Conservation (phyloP, 192 early-diverging fungal genomes). For the Coemansia sp. region DNA sequence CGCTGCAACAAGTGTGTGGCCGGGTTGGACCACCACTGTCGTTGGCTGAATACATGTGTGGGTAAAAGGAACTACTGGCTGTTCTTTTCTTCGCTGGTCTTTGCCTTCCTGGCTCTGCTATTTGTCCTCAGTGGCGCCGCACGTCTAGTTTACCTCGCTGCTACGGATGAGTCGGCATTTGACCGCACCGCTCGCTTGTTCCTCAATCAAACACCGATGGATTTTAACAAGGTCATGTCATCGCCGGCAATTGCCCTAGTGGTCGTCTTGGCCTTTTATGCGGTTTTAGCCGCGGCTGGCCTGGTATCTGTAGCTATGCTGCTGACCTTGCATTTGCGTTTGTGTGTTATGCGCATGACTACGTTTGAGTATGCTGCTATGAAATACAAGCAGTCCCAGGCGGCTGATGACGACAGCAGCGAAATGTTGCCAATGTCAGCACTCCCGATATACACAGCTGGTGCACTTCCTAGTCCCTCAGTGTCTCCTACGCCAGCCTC, state of each 20-base stretch:
- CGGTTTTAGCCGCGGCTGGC: slow-evolving; percentile 5
- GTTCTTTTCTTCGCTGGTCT: slow-evolving; percentile 31
- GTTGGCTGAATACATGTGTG: slow-evolving; percentile 47
- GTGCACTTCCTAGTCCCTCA: neutral
- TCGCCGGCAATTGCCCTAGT: slow-evolving; percentile 3
- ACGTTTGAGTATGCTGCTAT: slow-evolving; percentile 39
- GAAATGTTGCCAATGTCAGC: slow-evolving; percentile 22
- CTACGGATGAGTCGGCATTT: slow-evolving; percentile 16
- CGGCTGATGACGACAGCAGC: neutral
- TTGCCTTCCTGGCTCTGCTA: slow-evolving; percentile 17
- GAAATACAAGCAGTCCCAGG: slow-evolving; percentile 12
- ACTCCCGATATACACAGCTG: neutral
- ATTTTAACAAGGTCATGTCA: neutral
- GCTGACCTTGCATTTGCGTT: slow-evolving; percentile 35
- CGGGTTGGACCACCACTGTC: slow-evolving; percentile 32
- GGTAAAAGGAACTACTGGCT: slow-evolving; percentile 28
- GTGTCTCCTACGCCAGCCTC: neutral
- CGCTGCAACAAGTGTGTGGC: slow-evolving; percentile 55
- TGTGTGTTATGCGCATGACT: slow-evolving; percentile 29
- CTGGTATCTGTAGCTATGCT: slow-evolving; percentile 26
- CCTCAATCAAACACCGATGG: neutral
- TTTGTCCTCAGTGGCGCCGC: slow-evolving; percentile 10
- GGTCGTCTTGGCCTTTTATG: slow-evolving; percentile 23
- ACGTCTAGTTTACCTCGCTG: slow-evolving; percentile 28
- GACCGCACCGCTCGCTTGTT: neutral